phyloP scores from a whole-genome alignment of 768 basidiomycete genomes.

The Termitomyces sp. region DNA sequence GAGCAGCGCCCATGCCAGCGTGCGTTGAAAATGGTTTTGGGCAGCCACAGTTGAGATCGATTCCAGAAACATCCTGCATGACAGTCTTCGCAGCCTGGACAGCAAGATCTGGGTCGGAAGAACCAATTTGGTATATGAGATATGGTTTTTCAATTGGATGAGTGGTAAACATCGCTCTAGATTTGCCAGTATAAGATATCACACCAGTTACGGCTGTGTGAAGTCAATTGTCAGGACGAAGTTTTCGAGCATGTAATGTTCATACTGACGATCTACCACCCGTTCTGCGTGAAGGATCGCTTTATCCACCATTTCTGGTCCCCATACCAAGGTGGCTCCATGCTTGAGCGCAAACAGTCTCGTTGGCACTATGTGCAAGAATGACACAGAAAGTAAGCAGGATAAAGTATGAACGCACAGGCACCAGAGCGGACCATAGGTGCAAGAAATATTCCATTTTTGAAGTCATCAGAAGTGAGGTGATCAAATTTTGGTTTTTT shows the following conservation, averaged over 20 bases:
- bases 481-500: slow-evolving; percentile 57
- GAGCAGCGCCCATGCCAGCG: slow-evolving; percentile 93
- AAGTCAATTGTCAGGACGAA: not conserved
- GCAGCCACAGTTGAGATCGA: slow-evolving; percentile 98
- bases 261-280: slow-evolving; percentile 73
- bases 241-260: slow-evolving; percentile 4
- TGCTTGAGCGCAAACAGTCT: slow-evolving; percentile 85
- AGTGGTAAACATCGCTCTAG: slow-evolving; percentile 82
- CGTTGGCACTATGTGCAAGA: slow-evolving; percentile 61
- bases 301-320: slow-evolving; percentile 94
- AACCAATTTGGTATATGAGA: slow-evolving; percentile 94
- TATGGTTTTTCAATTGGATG: slow-evolving; percentile 95
- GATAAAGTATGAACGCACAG: slow-evolving; percentile 40
- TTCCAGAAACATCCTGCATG: slow-evolving; percentile 82
- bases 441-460: slow-evolving; percentile 88
- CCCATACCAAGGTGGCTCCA: slow-evolving; percentile 93
- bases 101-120: slow-evolving; percentile 83
- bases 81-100: slow-evolving; percentile 88
- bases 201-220: slow-evolving; percentile 74
- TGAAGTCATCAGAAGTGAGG: slow-evolving; percentile 71
- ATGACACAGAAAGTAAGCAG: slow-evolving; percentile 10
- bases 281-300: slow-evolving; percentile 86
- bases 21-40: slow-evolving; percentile 95
- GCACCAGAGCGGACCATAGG: slow-evolving; percentile 98
- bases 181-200: slow-evolving; percentile 80